Conservation (phyloP, 31 red algal species). For the Endocladia muricata region DNA sequence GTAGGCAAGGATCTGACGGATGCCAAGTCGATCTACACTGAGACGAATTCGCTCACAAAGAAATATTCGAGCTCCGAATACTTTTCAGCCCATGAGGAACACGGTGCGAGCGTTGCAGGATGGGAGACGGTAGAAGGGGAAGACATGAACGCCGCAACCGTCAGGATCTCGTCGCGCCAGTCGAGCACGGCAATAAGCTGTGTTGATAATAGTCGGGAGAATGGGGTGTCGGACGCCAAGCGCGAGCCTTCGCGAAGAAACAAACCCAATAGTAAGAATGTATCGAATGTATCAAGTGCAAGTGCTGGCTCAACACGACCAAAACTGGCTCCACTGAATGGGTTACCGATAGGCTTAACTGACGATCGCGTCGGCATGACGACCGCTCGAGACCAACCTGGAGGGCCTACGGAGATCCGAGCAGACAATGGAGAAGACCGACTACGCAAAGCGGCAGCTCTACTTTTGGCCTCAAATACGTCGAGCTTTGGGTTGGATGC, state of each 20-base stretch:
- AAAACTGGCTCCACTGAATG: constrained; percentile 37
- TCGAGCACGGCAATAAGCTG: neutral
- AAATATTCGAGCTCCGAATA: constrained; percentile 36
- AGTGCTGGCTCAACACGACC: constrained; percentile 19
- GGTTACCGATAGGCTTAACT: constrained; percentile 48
- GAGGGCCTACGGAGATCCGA: neutral
- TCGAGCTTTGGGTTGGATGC: neutral
- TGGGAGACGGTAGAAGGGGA: constrained; percentile 18
- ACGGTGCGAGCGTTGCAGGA: constrained; percentile 48
- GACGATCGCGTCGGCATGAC: constrained; percentile 43
- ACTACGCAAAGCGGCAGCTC: constrained; percentile 6
- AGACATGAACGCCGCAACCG: neutral
- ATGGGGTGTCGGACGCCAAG: too few relatives aligned
- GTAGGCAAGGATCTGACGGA: too few relatives aligned
- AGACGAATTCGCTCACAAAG: too few relatives aligned
- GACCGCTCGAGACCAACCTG: neutral
- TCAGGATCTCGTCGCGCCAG: neutral
- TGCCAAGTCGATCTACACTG: too few relatives aligned
- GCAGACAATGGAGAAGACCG: neutral
- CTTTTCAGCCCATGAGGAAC: constrained; percentile 49
- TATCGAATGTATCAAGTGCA: neutral
- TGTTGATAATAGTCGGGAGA: neutral
- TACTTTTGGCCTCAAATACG: neutral
- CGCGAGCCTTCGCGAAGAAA: too few relatives aligned
- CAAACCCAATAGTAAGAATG: too few relatives aligned